A percentile compares a stretch with the other conserved stretches of the same genome.
phyloP scores from a whole-genome alignment of 768 basidiomycete genomes.

The Boletus rufocinnamomeus region DNA sequence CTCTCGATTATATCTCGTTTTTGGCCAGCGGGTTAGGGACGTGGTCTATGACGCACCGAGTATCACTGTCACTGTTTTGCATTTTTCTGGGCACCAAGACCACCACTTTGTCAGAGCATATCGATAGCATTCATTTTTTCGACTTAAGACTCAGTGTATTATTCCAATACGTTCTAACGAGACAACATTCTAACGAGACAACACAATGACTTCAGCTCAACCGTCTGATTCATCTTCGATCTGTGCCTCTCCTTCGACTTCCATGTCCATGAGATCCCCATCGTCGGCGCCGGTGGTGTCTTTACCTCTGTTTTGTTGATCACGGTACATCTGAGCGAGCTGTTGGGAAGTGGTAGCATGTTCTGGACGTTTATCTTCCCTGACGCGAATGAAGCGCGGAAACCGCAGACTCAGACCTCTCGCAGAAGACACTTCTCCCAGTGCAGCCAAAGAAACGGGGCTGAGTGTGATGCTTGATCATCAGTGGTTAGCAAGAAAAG shows the following conservation, averaged over 20 bases:
- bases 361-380: conserved; percentile 74
- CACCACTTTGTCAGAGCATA: neutral
- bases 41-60: neutral
- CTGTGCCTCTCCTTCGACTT: conserved; percentile 34
- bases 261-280: conserved; percentile 61
- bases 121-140: neutral
- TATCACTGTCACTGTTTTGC: neutral
- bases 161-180: neutral
- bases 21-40: conserved; percentile 15
- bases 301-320: conserved; percentile 51
- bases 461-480: conserved; percentile 71
- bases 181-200: neutral
- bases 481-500: conserved; percentile 10
- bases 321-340: conserved; percentile 66
- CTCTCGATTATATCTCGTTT: conserved; percentile 22
- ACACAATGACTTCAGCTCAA: neutral
- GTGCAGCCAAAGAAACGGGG: conserved; percentile 81
- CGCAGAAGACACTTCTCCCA: conserved; percentile 53
- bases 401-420: conserved; percentile 85
- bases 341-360: conserved; percentile 73
- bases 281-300: conserved; percentile 49
- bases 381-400: conserved; percentile 75
- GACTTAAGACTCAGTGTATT: neutral
- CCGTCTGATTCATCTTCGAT: conserved; percentile 34
- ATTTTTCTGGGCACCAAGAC: neutral